Conservation (phyloP, 2,329 filamentous ascomycete species). For the Lizonia empirigonia region DNA sequence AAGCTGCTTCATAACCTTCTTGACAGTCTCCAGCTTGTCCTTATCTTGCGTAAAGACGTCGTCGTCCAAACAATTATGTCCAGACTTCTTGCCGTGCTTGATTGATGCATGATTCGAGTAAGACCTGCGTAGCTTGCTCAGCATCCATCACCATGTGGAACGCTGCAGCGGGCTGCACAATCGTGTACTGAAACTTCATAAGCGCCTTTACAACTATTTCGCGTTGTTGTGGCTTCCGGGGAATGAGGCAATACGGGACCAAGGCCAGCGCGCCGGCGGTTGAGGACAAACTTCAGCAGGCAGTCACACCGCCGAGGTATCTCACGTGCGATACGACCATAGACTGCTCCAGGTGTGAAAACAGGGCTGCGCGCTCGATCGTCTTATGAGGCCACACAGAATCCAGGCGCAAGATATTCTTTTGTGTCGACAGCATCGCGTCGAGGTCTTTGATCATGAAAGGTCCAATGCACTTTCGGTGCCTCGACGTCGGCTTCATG, state of each 20-base stretch:
- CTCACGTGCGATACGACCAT: slow-evolving; percentile 46
- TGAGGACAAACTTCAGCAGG: slow-evolving; percentile 50
- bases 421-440: too few relatives aligned
- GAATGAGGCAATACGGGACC: slow-evolving; percentile 47
- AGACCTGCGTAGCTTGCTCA: slow-evolving; percentile 49
- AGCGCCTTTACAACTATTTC: slow-evolving; percentile 47
- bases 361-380: slow-evolving; percentile 42
- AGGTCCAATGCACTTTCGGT: too few relatives aligned
- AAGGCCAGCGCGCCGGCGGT: slow-evolving; percentile 44
- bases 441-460: too few relatives aligned
- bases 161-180: slow-evolving; percentile 50
- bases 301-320: slow-evolving; percentile 52
- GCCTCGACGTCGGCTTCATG: too few relatives aligned
- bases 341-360: slow-evolving; percentile 48
- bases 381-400: slow-evolving; percentile 48
- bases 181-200: slow-evolving; percentile 51
- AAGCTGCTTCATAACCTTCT: slow-evolving; percentile 44
- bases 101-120: slow-evolving; percentile 48
- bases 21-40: slow-evolving; percentile 42
- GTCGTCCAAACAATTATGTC: slow-evolving; percentile 53
- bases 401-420: slow-evolving; percentile 49
- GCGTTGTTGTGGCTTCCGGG: slow-evolving; percentile 42
- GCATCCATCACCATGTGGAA: slow-evolving; percentile 55
- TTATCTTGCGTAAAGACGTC: slow-evolving; percentile 50
- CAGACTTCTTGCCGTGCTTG: slow-evolving; percentile 41